Conservation (phyloP, 805 yeast species). For the Metschnikowia gelsemii region DNA sequence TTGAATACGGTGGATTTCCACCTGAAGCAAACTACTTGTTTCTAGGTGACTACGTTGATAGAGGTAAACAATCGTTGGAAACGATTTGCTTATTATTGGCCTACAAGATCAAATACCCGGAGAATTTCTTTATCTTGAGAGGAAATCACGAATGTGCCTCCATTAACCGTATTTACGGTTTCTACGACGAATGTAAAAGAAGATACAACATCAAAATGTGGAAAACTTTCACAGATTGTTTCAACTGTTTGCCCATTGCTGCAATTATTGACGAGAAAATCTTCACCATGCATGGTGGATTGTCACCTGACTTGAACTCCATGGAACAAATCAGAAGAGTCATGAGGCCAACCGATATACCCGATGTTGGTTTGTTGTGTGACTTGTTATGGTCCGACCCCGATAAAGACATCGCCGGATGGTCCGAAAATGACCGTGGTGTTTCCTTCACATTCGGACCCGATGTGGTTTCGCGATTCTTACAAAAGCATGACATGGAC, state of each 20-base stretch:
- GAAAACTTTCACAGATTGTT: constrained; percentile 98
- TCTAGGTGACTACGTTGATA: constrained; percentile 96
- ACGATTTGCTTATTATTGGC: constrained; percentile 93
- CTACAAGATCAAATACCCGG: constrained; percentile 97
- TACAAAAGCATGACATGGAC: constrained; percentile 97
- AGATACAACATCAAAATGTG: constrained; percentile 97
- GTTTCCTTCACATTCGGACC: constrained; percentile 99
- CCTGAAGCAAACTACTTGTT: constrained; percentile 97
- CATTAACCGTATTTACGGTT: constrained; percentile 95
- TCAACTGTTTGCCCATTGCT: constrained; percentile 97
- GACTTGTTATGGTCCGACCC: constrained; percentile 98
- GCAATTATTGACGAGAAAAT: constrained; percentile 97
- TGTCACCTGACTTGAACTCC: constrained; percentile 93
- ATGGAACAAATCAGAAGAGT: constrained; percentile 99
- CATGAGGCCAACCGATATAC: constrained; percentile 99
- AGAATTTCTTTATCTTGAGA: constrained; percentile 92
- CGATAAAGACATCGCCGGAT: constrained; percentile 95
- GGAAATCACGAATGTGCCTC: constrained; percentile 99
- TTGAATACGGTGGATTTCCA: constrained; percentile 98
- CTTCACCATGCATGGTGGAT: constrained; percentile 98
- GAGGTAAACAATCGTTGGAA: constrained; percentile 97
- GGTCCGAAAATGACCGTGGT: constrained; percentile 99
- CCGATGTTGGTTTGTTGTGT: constrained; percentile 95
- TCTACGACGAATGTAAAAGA: constrained; percentile 97
- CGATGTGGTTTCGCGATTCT: constrained; percentile 92